phyloP scores from a whole-genome alignment of 2,329 filamentous ascomycete genomes.

The Colletotrichum siamense region DNA sequence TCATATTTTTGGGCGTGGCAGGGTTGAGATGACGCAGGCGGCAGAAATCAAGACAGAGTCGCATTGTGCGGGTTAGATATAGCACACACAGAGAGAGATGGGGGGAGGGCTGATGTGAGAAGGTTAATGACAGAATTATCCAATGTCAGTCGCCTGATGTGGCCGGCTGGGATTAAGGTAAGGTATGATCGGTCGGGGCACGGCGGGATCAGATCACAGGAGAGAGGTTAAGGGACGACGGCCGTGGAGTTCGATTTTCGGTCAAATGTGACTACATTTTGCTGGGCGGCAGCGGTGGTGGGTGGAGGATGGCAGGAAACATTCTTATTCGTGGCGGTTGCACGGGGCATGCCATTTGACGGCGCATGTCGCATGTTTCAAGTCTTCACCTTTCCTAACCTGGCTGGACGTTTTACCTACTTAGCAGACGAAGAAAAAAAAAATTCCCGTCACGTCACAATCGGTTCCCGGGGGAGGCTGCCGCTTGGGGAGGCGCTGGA shows the following conservation, averaged over 20 bases:
- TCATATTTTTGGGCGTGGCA: neutral
- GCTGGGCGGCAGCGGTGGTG: conserved; percentile 1
- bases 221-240: neutral
- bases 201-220: neutral
- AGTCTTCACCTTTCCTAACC: neutral
- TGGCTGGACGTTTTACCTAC: neutral
- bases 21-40: neutral
- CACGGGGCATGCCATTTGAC: conserved; percentile 16
- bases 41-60: neutral
- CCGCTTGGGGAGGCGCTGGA: neutral
- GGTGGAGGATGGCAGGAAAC: neutral
- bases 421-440: neutral
- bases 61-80: neutral
- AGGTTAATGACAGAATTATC: neutral
- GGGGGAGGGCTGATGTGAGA: neutral
- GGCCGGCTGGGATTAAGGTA: neutral
- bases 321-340: conserved; percentile 17
- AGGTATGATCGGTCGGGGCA: neutral
- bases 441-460: conserved; percentile 3
- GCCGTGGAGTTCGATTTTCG: neutral
- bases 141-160: neutral
- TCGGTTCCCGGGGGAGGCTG: neutral
- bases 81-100: neutral
- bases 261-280: neutral
- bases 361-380: conserved; percentile 22